These are phyloP conservation scores for Ogataea nitratoaversa DNA, from an alignment of 805 yeast species.

Conservation along the genomic window DNA sequence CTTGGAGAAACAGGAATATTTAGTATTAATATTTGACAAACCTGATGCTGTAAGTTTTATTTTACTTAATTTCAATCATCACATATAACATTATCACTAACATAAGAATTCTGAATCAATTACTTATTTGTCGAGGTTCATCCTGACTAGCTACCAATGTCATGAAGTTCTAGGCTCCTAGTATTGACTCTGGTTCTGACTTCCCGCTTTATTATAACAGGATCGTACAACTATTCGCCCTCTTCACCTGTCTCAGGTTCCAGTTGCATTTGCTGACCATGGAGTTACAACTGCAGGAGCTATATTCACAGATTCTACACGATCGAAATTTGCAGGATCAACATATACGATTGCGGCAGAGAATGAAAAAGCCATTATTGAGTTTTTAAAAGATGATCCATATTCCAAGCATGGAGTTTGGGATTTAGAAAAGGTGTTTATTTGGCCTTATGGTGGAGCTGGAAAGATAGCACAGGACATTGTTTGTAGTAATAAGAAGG, in stretches of 20 bases:
- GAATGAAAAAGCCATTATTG: constrained; percentile 59
- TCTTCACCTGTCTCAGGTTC: constrained; percentile 48
- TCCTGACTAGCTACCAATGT: too few species aligned
- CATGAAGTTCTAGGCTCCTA: not conserved
- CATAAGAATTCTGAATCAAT: too few species aligned
- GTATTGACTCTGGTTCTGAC: too few species aligned
- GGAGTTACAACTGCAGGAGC: constrained; percentile 53
- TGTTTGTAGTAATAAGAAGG: constrained; percentile 3
- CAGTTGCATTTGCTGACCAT: constrained; percentile 31
- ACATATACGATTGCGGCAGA: constrained; percentile 60
- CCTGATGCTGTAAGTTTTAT: constrained; percentile 46
- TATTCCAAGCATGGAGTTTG: constrained; percentile 66
- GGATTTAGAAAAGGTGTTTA: constrained; percentile 62
- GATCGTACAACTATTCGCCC: constrained; percentile 52
- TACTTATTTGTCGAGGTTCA: too few species aligned
- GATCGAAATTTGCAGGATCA: constrained; percentile 62
- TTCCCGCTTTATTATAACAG: too few species aligned
- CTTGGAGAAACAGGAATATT: constrained; percentile 42
- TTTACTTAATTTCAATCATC: too few species aligned
- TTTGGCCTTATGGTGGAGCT: constrained; percentile 51
- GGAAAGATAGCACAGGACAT: constrained; percentile 37
- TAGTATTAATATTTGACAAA: constrained; percentile 66
- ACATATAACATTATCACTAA: too few species aligned
- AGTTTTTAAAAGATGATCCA: constrained; percentile 57
- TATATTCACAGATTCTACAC: constrained; percentile 43